Conservation (phyloP, 257 asterid genomes). For the Thymus quinquecostatus region DNA sequence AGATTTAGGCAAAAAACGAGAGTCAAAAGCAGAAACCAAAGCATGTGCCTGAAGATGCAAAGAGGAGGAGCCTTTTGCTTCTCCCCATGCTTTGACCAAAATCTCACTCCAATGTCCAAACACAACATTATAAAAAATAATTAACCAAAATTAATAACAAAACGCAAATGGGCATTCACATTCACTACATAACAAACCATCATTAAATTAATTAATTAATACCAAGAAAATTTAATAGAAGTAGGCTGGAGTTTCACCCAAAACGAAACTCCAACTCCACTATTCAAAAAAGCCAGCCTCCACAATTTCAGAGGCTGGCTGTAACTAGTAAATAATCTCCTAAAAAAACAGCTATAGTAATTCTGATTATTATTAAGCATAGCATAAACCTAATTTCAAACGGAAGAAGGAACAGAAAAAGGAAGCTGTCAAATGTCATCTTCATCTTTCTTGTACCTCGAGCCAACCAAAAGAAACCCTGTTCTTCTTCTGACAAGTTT, state of each 20-base stretch:
- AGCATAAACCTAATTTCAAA: conserved; percentile 15
- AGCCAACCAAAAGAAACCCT: conserved; percentile 39
- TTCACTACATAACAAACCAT: conserved; percentile 37
- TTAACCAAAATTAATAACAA: no score
- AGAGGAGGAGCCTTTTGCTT: conserved; percentile 33
- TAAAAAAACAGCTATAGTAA: neutral
- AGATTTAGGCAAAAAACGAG: conserved; percentile 16
- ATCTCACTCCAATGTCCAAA: neutral
- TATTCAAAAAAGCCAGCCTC: conserved; percentile 11
- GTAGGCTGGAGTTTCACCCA: conserved; percentile 42
- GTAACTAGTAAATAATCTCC: conserved; percentile 4
- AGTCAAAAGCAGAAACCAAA: conserved; percentile 43
- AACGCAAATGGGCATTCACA: conserved; percentile 33
- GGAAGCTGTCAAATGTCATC: conserved; percentile 41
- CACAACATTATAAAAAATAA: no score
- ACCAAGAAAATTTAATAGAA: conserved; percentile 10
- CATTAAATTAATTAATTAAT: conserved; percentile 2
- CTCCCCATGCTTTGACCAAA: conserved; percentile 52
- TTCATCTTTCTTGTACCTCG: conserved; percentile 40
- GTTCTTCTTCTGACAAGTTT: conserved; percentile 16
- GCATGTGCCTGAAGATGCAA: conserved; percentile 41
- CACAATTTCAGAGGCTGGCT: conserved; percentile 28
- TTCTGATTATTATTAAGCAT: conserved; percentile 24
- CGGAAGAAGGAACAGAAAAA: conserved; percentile 23
- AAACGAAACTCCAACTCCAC: conserved; percentile 44